These are phyloP conservation scores for Mucor ambiguus DNA, from an alignment of 371 early-diverging fungal species.

Conservation along the genomic window DNA sequence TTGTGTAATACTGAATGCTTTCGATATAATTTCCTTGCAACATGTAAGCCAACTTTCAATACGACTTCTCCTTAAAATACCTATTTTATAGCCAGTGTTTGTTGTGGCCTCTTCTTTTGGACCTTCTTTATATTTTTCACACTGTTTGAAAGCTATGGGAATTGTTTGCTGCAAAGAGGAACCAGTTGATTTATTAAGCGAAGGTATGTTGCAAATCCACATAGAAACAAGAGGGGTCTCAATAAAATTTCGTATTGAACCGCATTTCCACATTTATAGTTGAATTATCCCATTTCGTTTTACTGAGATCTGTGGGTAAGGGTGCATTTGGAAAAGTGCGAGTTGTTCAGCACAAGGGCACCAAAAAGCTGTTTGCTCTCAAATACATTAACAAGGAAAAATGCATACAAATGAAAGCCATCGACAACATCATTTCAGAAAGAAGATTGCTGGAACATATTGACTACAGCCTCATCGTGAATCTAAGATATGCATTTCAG, in stretches of 20 bases:
- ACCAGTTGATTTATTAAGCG: constrained; percentile 38
- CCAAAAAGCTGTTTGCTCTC: constrained; percentile 57
- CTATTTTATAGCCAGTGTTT: background rate
- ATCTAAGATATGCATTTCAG: constrained; percentile 81
- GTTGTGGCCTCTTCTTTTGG: background rate
- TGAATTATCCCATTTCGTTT: constrained; percentile 66
- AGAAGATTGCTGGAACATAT: constrained; percentile 56
- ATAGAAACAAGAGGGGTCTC: background rate
- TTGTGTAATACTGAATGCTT: background rate
- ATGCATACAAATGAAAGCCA: constrained; percentile 60
- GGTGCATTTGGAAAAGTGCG: constrained; percentile 84
- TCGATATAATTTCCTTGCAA: background rate
- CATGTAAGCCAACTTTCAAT: constrained; percentile 4
- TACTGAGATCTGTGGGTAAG: constrained; percentile 71
- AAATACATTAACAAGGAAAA: constrained; percentile 66
- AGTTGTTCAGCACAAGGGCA: constrained; percentile 84
- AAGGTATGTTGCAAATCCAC: constrained; percentile 30
- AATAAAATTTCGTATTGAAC: background rate
- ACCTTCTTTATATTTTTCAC: background rate
- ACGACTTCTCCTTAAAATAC: constrained; percentile 2
- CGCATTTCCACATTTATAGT: constrained; percentile 14
- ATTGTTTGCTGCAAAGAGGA: constrained; percentile 46
- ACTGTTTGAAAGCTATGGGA: constrained; percentile 27
- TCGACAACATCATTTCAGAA: constrained; percentile 61
- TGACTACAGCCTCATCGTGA: constrained; percentile 60